These are phyloP conservation scores for Santalum album DNA, from an alignment of 164 flowering plant genomes.

Conservation along the genomic window DNA sequence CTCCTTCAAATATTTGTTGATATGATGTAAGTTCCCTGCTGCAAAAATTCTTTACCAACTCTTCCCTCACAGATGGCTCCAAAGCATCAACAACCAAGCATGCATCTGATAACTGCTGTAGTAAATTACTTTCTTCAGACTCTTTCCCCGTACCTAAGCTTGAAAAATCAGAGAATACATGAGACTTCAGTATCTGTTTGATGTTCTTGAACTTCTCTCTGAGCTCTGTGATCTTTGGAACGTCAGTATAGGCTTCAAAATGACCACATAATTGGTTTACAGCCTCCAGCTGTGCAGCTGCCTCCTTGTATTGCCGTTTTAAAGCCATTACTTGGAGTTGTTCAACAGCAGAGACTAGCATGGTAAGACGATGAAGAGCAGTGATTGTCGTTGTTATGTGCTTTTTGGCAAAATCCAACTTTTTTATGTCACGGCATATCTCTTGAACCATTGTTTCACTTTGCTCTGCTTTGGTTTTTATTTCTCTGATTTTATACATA, in stretches of 20 bases:
- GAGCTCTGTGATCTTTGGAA: slow-evolving; percentile 88
- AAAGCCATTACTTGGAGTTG: slow-evolving; percentile 98
- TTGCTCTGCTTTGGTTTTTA: slow-evolving; percentile 95
- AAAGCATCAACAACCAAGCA: slow-evolving; percentile 97
- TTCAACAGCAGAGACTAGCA: slow-evolving; percentile 99
- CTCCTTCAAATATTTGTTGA: slow-evolving; percentile 97
- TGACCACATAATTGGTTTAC: slow-evolving; percentile 93
- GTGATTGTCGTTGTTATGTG: slow-evolving; percentile 95
- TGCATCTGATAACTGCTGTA: slow-evolving; percentile 93
- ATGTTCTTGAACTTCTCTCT: slow-evolving; percentile 92
- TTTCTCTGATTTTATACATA: slow-evolving; percentile 87
- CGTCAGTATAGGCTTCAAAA: slow-evolving; percentile 95
- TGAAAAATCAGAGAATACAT: slow-evolving; percentile 94
- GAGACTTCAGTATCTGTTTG: slow-evolving; percentile 92
- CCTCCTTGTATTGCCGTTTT: slow-evolving; percentile 93
- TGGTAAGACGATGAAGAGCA: slow-evolving; percentile 98
- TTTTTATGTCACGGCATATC: slow-evolving; percentile 97
- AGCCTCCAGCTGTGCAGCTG: slow-evolving; percentile 99
- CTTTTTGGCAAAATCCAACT: slow-evolving; percentile 96
- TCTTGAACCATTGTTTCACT: slow-evolving; percentile 99
- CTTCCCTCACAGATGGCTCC: slow-evolving; percentile 98
- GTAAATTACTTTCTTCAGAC: slow-evolving; percentile 74
- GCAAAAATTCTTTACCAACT: slow-evolving; percentile 87
- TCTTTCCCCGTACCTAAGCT: slow-evolving; percentile 98
- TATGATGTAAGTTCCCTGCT: slow-evolving; percentile 91